Percentiles rank a stretch among this genome's conserved stretches.
Evolutionary conservation across 148 eudicot genomes (phyloP).

Genomic region (Rhododendron williamsianum): DNA sequence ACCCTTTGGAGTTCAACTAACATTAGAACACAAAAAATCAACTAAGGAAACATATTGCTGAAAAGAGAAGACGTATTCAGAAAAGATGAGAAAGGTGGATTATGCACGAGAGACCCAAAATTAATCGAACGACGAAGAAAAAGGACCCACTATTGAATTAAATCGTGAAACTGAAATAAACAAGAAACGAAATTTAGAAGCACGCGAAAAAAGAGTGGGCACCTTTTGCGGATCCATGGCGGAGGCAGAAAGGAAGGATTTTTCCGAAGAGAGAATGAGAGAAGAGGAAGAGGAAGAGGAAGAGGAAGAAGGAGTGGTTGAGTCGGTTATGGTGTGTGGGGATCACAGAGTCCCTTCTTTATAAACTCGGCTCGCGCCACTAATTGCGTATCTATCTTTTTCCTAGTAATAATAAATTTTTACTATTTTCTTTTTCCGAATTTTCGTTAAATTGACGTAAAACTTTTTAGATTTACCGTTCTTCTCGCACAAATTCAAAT

Average conservation of each 20-base stretch:
- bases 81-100: background rate
- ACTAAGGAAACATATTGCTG: background rate
- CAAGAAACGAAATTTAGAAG: background rate
- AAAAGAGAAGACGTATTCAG: background rate
- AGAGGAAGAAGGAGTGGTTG: background rate
- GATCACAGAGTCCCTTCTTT: background rate
- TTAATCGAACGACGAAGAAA: background rate
- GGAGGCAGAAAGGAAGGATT: background rate
- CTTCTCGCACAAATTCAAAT: background rate
- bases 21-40: background rate
- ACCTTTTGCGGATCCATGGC: conserved; percentile 71
- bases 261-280: background rate
- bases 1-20: background rate
- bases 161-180: background rate
- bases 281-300: too few relatives aligned
- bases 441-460: background rate
- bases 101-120: background rate
- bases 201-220: background rate
- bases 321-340: background rate
- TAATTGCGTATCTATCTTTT: too few relatives aligned
- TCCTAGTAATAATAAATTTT: background rate
- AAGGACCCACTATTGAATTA: background rate
- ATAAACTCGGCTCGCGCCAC: background rate
- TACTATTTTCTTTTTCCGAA: too few relatives aligned
- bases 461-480: background rate